phyloP scores from a whole-genome alignment of 1,284 basidiomycete species.

The Cystobasidiaceae sp. region DNA sequence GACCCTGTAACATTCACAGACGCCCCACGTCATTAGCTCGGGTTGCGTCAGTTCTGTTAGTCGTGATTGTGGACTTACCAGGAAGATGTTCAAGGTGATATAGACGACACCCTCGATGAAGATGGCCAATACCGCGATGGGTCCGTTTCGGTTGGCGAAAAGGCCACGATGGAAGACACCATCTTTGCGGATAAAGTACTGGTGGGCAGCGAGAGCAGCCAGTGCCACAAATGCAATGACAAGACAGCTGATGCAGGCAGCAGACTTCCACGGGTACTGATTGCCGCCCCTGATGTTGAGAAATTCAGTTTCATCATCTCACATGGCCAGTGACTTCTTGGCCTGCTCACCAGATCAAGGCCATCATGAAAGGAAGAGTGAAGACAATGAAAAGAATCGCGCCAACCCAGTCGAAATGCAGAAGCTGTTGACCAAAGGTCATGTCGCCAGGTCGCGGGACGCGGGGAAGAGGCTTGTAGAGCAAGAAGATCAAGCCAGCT shows the following conservation, averaged over 20 bases:
- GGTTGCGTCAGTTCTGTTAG: no score
- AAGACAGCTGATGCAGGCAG: slow-evolving; percentile 37
- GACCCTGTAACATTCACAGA: no score
- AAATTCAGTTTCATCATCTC: not conserved
- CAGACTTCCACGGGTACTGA: slow-evolving; percentile 36
- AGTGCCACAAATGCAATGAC: slow-evolving; percentile 38
- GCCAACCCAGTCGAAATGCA: slow-evolving; percentile 13
- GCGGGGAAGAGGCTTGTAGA: slow-evolving; percentile 2
- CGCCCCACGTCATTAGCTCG: no score
- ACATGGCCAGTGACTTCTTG: not conserved
- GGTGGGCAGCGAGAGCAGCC: slow-evolving; percentile 33
- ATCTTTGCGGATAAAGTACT: slow-evolving; percentile 36
- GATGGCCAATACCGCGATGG: slow-evolving; percentile 38
- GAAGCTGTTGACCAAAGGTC: not conserved
- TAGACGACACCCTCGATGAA: slow-evolving; percentile 34
- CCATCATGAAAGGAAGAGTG: slow-evolving; percentile 37
- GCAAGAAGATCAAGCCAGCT: not conserved
- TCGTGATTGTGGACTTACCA: not conserved
- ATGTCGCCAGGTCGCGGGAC: not conserved
- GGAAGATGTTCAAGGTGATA: slow-evolving; percentile 13
- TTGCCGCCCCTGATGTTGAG: slow-evolving; percentile 40
- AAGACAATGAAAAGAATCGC: not conserved
- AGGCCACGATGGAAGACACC: slow-evolving; percentile 40
- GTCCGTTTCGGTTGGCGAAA: slow-evolving; percentile 37
- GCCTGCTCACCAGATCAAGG: not conserved